Base-by-base conservation (phyloP, 306 rosid species). In the Delonix regia region DNA sequence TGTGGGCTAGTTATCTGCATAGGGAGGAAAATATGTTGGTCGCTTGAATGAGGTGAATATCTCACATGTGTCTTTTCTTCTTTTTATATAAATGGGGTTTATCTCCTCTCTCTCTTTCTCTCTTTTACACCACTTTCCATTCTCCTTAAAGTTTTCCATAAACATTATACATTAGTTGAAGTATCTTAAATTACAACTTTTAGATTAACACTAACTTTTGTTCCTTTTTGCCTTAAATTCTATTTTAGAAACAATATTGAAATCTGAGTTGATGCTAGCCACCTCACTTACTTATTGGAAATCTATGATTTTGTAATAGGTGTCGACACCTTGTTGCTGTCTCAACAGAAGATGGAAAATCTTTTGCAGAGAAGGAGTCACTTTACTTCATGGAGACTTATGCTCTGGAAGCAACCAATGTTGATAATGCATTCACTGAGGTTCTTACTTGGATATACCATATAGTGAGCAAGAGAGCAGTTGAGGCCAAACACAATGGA, bases 381-480 rank as follows among this genome's bases (percentile, higher is more conserved):
- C n/a, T n/a, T n/a, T n/a, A n/a, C n/a, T n/a, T n/a, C n/a, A n/a
- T n/a, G n/a, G n/a, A n/a, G n/a, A n/a, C n/a, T n/a, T n/a, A n/a
- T n/a, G n/a, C n/a, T n/a, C n/a, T n/a, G n/a, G n/a, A n/a, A n/a
- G n/a, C n/a, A n/a, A n/a, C n/a, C n/a, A n/a, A n/a, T n/a, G n/a
- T n/a, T n/a, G n/a, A n/a, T n/a, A n/a, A n/a, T n/a, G n/a, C n/a
- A n/a, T n/a, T n/a, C n/a, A n/a, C n/a, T n/a, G n/a, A n/a, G n/a
- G n/a, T n/a, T n/a, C n/a, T n/a, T n/a, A n/a, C n/a, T n/a, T n/a
- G n/a, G n/a, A 91, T 91, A 74, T 80, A 89, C 77, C 89, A 87
- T 77, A 75, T 88, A 0, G 91, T 91, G 72, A 85, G 97, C 93
- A 91, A 85, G 89, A 79, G 91, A 86, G 70, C 89, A 0, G 93